phyloP scores from a whole-genome alignment of 768 basidiomycete genomes.

The Suillus brevipes region DNA sequence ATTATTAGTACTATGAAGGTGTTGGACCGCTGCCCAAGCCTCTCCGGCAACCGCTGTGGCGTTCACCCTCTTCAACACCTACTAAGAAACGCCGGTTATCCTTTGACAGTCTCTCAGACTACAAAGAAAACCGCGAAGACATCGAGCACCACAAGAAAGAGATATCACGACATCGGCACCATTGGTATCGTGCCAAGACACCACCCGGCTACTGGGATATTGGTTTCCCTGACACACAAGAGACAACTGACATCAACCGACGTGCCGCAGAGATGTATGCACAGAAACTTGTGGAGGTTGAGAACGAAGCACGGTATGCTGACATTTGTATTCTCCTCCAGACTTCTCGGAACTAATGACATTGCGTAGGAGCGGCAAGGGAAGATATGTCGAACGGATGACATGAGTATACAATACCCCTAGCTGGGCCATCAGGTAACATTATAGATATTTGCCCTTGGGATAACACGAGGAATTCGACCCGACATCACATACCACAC shows the following conservation, averaged over 20 bases:
- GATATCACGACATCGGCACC: slow-evolving; percentile 71
- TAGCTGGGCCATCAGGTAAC: background rate
- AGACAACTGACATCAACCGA: slow-evolving; percentile 72
- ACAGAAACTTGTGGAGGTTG: slow-evolving; percentile 59
- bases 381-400: slow-evolving; percentile 30
- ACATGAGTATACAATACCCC: slow-evolving; percentile 12
- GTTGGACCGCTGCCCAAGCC: slow-evolving; percentile 70
- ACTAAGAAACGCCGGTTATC: slow-evolving; percentile 20
- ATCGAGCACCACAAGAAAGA: slow-evolving; percentile 59
- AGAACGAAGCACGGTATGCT: slow-evolving; percentile 57
- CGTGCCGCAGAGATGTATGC: slow-evolving; percentile 71
- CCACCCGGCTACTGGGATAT: slow-evolving; percentile 91
- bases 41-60: slow-evolving; percentile 73
- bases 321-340: slow-evolving; percentile 5
- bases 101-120: slow-evolving; percentile 11
- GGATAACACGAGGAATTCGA: background rate
- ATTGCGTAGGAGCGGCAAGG: slow-evolving; percentile 18
- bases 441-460: background rate
- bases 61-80: slow-evolving; percentile 49
- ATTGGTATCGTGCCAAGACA: slow-evolving; percentile 69
- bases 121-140: slow-evolving; percentile 35
- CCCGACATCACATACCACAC: background rate
- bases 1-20: slow-evolving; percentile 73
- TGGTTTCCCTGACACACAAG: slow-evolving; percentile 86
- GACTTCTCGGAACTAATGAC: background rate